Evolutionary conservation across 2,329 filamentous ascomycete genomes (phyloP).

Genomic region (Penicillium sp.): DNA sequence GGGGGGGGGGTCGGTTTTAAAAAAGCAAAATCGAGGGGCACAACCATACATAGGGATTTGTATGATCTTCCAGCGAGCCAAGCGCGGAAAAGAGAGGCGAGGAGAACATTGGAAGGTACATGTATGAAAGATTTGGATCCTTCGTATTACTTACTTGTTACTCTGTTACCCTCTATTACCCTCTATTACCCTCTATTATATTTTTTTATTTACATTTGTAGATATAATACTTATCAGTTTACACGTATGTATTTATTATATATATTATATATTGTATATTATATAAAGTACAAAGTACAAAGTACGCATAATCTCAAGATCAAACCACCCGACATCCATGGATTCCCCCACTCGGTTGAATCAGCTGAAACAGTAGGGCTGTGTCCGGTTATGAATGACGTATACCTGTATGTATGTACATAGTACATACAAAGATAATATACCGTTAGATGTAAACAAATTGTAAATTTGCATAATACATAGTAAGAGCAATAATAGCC

Average conservation of each 20-base stretch:
- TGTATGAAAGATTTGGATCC: too few species aligned
- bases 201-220: too few species aligned
- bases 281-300: too few species aligned
- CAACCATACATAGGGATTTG: background rate
- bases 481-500: background rate
- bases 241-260: background rate
- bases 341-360: background rate
- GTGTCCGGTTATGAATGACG: background rate
- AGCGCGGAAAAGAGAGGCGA: constrained; percentile 4
- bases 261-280: background rate
- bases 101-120: too few species aligned
- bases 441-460: too few species aligned
- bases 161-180: too few species aligned
- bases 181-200: too few species aligned
- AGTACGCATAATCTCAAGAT: background rate
- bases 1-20: background rate
- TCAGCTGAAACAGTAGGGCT: background rate
- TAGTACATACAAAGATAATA: too few species aligned
- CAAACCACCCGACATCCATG: background rate
- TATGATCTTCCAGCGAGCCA: constrained; percentile 3
- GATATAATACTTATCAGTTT: too few species aligned
- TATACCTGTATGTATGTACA: too few species aligned
- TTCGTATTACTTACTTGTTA: too few species aligned
- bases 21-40: background rate
- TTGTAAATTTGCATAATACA: too few species aligned